Evolutionary conservation across 306 rosid genomes (phyloP), one percentile per base, ranked within the genome.

Genomic region (Astragalus glycyphyllos): DNA sequence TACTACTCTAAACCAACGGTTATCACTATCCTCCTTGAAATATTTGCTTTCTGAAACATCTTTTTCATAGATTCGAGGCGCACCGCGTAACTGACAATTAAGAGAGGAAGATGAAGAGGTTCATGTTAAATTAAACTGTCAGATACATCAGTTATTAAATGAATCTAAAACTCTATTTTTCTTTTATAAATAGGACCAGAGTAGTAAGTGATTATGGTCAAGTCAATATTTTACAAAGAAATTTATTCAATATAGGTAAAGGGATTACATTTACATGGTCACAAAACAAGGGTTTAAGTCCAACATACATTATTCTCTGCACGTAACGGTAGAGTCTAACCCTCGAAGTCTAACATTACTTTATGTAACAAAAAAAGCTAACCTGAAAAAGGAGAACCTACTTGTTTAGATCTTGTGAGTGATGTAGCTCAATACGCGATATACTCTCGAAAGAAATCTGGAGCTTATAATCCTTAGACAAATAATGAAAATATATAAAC

Each of bases 41-140:
- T 64, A 78, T 42, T 68, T 59, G 61, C 76, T 44, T 67, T 37
- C 54, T 4, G 86, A 83, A 59, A 45, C 73, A 7, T 60, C 84
- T 41, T 87, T 80, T 77, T 86, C 79, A 47, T 72, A 90, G 57
- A 90, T 77, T 73, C 86, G 84, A 47, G 95, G 97, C 51, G 87
- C 90, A 8, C 89, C 83, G 9, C 72, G 44, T 69, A 88, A 66
- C 95, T 88, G 60, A 17, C 13, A 67, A 72, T 42, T 51, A 65
- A n/a, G 61, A 35, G 57, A 72, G 23, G 59, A n/a, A 69, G 45
- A 31, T 23, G 58, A 58, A 55, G 65, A 5, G 31, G 31, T 26
- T 26, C 31, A 26, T 26, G 31, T 26, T 26, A 26, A 26, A 26
- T 26, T 26, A 26, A 26, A 26, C 31, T 26, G 31, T 26, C 31